Base-by-base conservation (phyloP, 192 early-diverging fungal genomes). In the Backusella morwellensis region DNA sequence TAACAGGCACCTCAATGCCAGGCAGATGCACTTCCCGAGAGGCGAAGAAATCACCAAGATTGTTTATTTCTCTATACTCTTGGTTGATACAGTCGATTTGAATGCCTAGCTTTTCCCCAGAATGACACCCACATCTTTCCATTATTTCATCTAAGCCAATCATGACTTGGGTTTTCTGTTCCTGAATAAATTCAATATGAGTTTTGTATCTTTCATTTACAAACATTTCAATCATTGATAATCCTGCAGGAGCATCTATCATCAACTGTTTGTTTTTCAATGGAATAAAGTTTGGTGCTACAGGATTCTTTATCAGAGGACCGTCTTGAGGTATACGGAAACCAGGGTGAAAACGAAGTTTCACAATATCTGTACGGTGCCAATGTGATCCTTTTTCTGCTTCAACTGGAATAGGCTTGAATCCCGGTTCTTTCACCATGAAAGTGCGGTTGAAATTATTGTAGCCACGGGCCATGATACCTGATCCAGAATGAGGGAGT, bases 361-460 rank as follows among this genome's bases (percentile, higher is more conserved):
- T 84, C 4, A 92, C 52, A 21, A 87, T 78, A 66, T 92, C 91
- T 29, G 85, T 78, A 42, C 91, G 85, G 71, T 91, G 87, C 91
- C 91, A 92, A 71, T 92, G 88, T 14, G 91, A 78, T 15, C 91
- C 91, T n/a, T 77, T 79, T 75, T 92, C 91, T 35, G 85, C 85
- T 4, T 73, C 66, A 21, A 88, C 86, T 14, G 78, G 76, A 29
- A 92, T 84, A 0, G 88, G 88, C 26, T 74, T 38, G 42, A 69
- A 81, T 35, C 83, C 81, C 9, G 90, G 89, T 40, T 89, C 86
- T 41, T 86, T 83, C 0, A 85, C 86, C 81, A 91, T 90, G 44
- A 92, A 92, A 4, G 91, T 86, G 35, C 91, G 86, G 82, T 91
- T 91, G 44, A 80, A 89, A 67, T 92, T 86, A 70, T 91, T 89